Evolutionary conservation across 1,284 basidiomycete species (phyloP).

Genomic region (Schizophyllum commune): DNA sequence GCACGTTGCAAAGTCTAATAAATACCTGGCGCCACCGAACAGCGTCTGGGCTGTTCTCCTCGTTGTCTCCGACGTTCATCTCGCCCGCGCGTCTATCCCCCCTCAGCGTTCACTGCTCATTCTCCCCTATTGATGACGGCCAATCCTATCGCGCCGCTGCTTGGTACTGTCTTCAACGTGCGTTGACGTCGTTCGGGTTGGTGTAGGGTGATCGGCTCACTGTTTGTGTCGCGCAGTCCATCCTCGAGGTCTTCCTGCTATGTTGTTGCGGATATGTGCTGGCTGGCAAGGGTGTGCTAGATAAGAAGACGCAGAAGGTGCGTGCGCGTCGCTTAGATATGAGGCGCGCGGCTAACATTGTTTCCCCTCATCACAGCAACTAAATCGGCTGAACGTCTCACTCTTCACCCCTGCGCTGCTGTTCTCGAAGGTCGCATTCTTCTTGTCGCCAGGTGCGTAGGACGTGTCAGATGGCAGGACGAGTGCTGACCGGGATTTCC

Average conservation of each 20-base stretch:
- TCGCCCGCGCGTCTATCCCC: constrained; percentile 17
- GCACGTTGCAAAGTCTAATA: too few relatives aligned
- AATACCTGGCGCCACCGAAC: background rate
- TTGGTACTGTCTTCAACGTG: constrained; percentile 50
- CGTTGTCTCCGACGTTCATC: constrained; percentile 14
- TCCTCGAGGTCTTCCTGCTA: constrained; percentile 82
- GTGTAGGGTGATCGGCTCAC: background rate
- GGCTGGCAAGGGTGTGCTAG: constrained; percentile 73
- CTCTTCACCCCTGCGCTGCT: constrained; percentile 89
- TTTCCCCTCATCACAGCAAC: constrained; percentile 39
- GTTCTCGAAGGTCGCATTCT: constrained; percentile 90
- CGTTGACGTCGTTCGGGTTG: constrained; percentile 10
- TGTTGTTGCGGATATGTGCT: constrained; percentile 84
- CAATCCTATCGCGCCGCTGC: constrained; percentile 22
- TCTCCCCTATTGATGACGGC: constrained; percentile 17
- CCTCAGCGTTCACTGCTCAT: background rate
- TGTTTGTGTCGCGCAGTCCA: constrained; percentile 49
- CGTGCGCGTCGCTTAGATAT: constrained; percentile 14
- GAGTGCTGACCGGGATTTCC: constrained; percentile 13
- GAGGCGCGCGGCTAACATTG: background rate
- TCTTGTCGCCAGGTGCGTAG: constrained; percentile 50
- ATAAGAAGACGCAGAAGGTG: constrained; percentile 86
- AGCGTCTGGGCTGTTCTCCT: background rate
- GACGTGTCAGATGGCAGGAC: background rate
- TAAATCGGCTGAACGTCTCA: constrained; percentile 77